A percentile compares a stretch with the other conserved stretches of the same genome.
Evolutionary conservation across 768 basidiomycete genomes (phyloP).

Genomic region (Boletus tylopilopsis): DNA sequence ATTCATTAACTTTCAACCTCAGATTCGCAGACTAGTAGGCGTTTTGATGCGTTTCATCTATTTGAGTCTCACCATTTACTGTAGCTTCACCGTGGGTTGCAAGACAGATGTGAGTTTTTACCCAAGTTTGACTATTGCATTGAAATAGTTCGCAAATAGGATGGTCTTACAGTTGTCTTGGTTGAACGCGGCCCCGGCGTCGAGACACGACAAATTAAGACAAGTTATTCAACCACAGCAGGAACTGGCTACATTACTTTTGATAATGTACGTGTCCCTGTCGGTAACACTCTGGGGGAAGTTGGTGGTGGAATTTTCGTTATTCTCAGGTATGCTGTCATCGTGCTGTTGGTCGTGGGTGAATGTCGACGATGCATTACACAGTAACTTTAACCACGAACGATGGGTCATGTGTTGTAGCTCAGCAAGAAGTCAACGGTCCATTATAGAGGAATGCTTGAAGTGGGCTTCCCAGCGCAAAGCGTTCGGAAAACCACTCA

Average conservation of each 20-base stretch:
- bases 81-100: slow-evolving; percentile 60
- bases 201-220: slow-evolving; percentile 68
- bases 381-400: slow-evolving; percentile 91
- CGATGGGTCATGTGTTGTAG: slow-evolving; percentile 88
- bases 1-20: slow-evolving; percentile 5
- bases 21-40: slow-evolving; percentile 41
- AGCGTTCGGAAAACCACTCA: slow-evolving; percentile 87
- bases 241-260: slow-evolving; percentile 85
- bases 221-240: slow-evolving; percentile 82
- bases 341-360: neutral
- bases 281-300: slow-evolving; percentile 75
- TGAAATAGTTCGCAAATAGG: slow-evolving; percentile 29
- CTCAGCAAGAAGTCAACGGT: slow-evolving; percentile 67
- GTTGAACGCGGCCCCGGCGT: slow-evolving; percentile 63
- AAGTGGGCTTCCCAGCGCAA: slow-evolving; percentile 90
- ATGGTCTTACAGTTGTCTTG: slow-evolving; percentile 62
- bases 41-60: neutral
- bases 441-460: slow-evolving; percentile 76
- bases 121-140: slow-evolving; percentile 14
- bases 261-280: slow-evolving; percentile 81
- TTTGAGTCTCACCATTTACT: slow-evolving; percentile 16
- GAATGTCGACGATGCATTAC: neutral
- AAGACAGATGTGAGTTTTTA: slow-evolving; percentile 41
- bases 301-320: slow-evolving; percentile 61
- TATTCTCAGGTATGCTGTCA: slow-evolving; percentile 42